Conservation (phyloP, 139 green algal genomes). For the Asterochloris sp. region DNA sequence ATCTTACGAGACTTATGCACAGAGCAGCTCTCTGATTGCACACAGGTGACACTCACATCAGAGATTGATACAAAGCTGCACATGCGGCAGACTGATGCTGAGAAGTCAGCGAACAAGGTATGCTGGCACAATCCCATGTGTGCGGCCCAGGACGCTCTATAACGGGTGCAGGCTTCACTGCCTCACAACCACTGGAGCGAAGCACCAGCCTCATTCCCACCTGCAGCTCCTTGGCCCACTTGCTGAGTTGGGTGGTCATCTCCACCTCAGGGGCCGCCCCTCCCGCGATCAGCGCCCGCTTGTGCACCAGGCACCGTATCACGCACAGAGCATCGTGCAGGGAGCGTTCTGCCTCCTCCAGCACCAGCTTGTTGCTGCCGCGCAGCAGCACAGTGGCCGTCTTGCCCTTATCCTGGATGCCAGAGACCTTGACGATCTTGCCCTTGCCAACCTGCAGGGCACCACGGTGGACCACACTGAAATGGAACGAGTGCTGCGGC, state of each 20-base stretch:
- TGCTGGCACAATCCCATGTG: too few relatives aligned
- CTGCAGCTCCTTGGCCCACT: conserved; percentile 86
- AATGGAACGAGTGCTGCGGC: too few relatives aligned
- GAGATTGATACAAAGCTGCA: too few relatives aligned
- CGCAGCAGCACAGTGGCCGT: conserved; percentile 93
- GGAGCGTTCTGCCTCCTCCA: conserved; percentile 86
- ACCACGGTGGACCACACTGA: too few relatives aligned
- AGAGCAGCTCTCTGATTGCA: too few relatives aligned
- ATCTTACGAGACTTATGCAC: too few relatives aligned
- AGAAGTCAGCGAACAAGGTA: background rate
- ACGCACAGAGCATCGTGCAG: conserved; percentile 94
- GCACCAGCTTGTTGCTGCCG: conserved; percentile 94
- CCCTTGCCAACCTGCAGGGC: conserved; percentile 57
- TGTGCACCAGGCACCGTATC: conserved; percentile 92
- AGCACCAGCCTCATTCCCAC: conserved; percentile 21
- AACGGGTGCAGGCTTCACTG: too few relatives aligned
- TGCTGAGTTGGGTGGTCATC: conserved; percentile 70
- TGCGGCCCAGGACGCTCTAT: too few relatives aligned
- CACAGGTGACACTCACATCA: too few relatives aligned
- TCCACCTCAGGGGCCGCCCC: conserved; percentile 93
- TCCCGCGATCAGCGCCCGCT: conserved; percentile 90
- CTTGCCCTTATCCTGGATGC: conserved; percentile 81
- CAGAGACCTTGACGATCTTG: conserved; percentile 90
- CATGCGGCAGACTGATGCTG: too few relatives aligned
- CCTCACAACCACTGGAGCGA: too few relatives aligned